Conservation (phyloP, 2,329 filamentous ascomycete genomes). For the Oidium heveae region DNA sequence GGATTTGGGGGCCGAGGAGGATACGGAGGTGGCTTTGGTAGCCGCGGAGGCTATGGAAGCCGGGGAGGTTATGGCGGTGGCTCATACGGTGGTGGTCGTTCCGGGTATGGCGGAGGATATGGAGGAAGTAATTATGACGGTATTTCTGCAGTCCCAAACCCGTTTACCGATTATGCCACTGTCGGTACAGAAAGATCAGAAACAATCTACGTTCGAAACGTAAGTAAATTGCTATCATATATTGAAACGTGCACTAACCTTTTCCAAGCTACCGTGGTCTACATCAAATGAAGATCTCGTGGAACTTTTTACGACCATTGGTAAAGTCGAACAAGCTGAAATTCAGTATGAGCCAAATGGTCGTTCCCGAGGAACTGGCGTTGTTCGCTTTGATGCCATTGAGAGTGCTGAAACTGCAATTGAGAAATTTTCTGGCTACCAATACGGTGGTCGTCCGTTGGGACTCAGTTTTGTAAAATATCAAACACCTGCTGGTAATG, state of each 20-base stretch:
- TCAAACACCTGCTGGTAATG: conserved; percentile 34
- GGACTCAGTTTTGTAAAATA: conserved; percentile 90
- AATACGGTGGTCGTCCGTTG: conserved; percentile 85
- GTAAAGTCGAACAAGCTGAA: conserved; percentile 94
- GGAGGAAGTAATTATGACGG: conserved; percentile 16
- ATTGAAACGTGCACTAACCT: neutral
- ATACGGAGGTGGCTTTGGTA: conserved; percentile 29
- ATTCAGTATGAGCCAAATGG: conserved; percentile 97
- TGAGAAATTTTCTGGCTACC: conserved; percentile 90
- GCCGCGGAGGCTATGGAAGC: conserved; percentile 18
- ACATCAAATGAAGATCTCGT: conserved; percentile 95
- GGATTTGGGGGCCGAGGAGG: conserved; percentile 22
- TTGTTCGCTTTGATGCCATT: conserved; percentile 71
- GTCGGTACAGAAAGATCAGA: conserved; percentile 62
- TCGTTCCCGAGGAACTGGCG: conserved; percentile 78
- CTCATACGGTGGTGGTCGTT: conserved; percentile 16
- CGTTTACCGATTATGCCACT: conserved; percentile 83
- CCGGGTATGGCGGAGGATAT: conserved; percentile 10
- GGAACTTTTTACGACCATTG: conserved; percentile 91
- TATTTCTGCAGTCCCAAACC: conserved; percentile 42
- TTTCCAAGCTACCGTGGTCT: conserved; percentile 70
- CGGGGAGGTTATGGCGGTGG: conserved; percentile 11
- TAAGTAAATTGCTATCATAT: conserved; percentile 24
- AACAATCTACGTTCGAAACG: conserved; percentile 88
- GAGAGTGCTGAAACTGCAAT: conserved; percentile 85